Percentiles rank a stretch among this genome's conserved stretches.
phyloP scores from a whole-genome alignment of 2,329 filamentous ascomycete genomes.

The Penicillium glabrum region DNA sequence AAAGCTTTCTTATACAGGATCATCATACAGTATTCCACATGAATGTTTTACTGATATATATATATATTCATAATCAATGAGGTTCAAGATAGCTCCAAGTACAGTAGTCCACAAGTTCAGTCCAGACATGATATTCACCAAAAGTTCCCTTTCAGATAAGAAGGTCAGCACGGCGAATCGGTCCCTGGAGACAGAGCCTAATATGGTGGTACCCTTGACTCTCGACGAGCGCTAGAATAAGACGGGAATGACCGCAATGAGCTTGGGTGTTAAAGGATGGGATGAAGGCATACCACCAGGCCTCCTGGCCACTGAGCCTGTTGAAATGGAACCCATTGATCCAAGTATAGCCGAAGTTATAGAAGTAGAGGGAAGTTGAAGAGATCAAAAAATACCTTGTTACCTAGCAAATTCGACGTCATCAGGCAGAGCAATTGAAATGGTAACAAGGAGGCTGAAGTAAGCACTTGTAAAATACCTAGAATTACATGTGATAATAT shows the following conservation, averaged over 20 bases:
- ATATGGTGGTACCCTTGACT: constrained; percentile 23
- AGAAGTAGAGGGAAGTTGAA: too few relatives aligned
- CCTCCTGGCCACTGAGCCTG: constrained; percentile 44
- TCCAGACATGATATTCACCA: background rate
- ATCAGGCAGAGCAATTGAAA: constrained; percentile 1
- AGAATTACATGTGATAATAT: background rate
- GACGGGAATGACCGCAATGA: constrained; percentile 51
- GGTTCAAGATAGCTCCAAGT: background rate
- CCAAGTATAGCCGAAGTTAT: too few relatives aligned
- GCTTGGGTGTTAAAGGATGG: constrained; percentile 47
- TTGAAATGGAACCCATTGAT: too few relatives aligned
- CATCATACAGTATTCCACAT: too few relatives aligned
- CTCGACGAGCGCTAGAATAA: constrained; percentile 44
- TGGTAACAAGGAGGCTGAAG: background rate
- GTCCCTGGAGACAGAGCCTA: constrained; percentile 39
- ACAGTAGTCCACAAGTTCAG: background rate
- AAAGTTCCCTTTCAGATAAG: too few relatives aligned
- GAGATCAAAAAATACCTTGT: background rate
- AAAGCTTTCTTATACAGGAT: too few relatives aligned
- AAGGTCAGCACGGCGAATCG: background rate
- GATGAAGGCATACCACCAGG: constrained; percentile 55
- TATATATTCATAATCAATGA: background rate
- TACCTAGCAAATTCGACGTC: background rate
- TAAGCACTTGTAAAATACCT: background rate
- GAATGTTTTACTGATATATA: too few relatives aligned